Evolutionary conservation across 352 stramenopile species (phyloP).

Genomic region (Globisporangium abappressorium): DNA sequence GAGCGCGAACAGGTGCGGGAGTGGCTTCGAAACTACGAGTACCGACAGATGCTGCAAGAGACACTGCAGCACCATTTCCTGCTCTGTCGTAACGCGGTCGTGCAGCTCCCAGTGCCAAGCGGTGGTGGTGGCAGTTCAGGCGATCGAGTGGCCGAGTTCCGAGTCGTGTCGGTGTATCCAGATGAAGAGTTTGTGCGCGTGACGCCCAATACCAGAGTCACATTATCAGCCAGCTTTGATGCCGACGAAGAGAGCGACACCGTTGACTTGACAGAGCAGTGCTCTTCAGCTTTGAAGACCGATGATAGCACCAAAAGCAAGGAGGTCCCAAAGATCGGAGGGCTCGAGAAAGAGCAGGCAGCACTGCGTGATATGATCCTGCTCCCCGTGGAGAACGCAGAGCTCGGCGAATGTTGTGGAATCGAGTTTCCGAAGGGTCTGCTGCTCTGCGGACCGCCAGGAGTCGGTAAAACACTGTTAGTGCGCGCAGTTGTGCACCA

Average conservation of each 20-base stretch:
- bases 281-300: background rate
- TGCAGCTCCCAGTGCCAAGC: conserved; percentile 34
- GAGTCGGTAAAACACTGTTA: conserved; percentile 80
- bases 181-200: conserved; percentile 30
- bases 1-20: background rate
- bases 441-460: conserved; percentile 70
- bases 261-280: conserved; percentile 9
- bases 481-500: conserved; percentile 65
- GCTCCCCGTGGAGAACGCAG: conserved; percentile 39
- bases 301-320: background rate
- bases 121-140: conserved; percentile 10
- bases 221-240: conserved; percentile 23
- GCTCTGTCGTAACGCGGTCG: conserved; percentile 33
- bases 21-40: conserved; percentile 27
- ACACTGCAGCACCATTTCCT: conserved; percentile 53
- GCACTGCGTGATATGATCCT: conserved; percentile 71
- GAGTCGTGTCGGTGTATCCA: conserved; percentile 50
- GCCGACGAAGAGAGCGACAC: background rate
- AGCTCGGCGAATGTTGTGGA: conserved; percentile 25
- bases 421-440: conserved; percentile 74
- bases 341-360: conserved; percentile 58
- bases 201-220: conserved; percentile 48
- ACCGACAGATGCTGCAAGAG: conserved; percentile 49
- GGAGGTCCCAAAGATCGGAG: conserved; percentile 36
- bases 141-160: conserved; percentile 27